Conservation (phyloP, 768 basidiomycete species). For the Pleurotus salmoneostramineus region DNA sequence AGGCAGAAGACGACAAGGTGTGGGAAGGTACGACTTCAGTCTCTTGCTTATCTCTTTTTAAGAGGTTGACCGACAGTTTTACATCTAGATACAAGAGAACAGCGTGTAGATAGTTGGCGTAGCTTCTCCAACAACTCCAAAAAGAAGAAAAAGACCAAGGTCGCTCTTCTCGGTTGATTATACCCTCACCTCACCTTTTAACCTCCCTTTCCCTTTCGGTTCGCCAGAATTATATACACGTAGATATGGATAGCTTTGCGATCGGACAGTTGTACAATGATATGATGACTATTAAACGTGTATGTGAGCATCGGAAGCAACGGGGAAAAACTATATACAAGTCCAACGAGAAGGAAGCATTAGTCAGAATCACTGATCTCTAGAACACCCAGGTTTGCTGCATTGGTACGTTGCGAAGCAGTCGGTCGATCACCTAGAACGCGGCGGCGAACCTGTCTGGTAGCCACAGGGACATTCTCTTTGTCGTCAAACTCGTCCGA, state of each 20-base stretch:
- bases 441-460: slow-evolving; percentile 45
- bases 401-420: slow-evolving; percentile 13
- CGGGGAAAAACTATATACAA: not conserved
- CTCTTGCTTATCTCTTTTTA: not conserved
- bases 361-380: slow-evolving; percentile 53
- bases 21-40: slow-evolving; percentile 72
- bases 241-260: not conserved
- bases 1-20: slow-evolving; percentile 79
- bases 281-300: no score
- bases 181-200: slow-evolving; percentile 13
- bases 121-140: slow-evolving; percentile 61
- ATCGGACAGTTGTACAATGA: no score
- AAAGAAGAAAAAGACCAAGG: slow-evolving; percentile 84
- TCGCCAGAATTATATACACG: slow-evolving; percentile 2
- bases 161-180: slow-evolving; percentile 57
- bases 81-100: slow-evolving; percentile 61
- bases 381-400: slow-evolving; percentile 42
- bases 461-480: slow-evolving; percentile 54
- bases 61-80: not conserved
- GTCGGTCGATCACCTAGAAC: slow-evolving; percentile 15
- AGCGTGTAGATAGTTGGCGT: slow-evolving; percentile 85
- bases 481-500: slow-evolving; percentile 55
- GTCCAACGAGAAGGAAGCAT: not conserved
- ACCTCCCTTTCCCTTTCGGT: no score
- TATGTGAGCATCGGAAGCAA: not conserved